These are phyloP conservation scores for Pseudogymnoascus sp. DNA, from an alignment of 2,329 filamentous ascomycete genomes.

Conservation along the genomic window DNA sequence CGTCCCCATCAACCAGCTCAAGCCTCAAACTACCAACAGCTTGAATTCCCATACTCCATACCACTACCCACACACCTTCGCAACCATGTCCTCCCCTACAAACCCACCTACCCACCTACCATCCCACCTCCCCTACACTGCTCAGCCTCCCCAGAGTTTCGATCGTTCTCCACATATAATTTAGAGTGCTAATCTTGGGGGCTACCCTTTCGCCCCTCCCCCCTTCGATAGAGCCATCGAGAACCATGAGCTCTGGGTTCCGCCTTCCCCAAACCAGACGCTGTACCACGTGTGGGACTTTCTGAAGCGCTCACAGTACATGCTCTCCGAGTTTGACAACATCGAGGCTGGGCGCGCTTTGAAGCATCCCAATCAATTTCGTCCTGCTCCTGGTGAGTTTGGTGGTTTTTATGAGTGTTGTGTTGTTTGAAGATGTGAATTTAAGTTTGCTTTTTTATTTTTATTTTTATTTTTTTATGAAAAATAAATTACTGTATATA, in stretches of 20 bases:
- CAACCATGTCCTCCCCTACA: not conserved
- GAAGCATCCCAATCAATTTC: slow-evolving; percentile 31
- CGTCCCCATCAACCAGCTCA: not conserved
- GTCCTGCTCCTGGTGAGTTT: slow-evolving; percentile 12
- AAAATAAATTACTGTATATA: not conserved
- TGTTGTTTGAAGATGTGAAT: not conserved
- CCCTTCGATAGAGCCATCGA: slow-evolving; percentile 14
- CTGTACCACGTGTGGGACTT: slow-evolving; percentile 37
- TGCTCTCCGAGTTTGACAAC: slow-evolving; percentile 35
- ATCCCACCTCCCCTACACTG: not conserved
- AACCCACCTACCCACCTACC: not conserved
- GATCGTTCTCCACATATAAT: slow-evolving; percentile 1
- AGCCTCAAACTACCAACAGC: not conserved
- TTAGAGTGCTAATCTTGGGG: not conserved
- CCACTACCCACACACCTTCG: not conserved
- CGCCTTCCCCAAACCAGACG: slow-evolving; percentile 24
- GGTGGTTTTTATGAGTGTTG: not conserved
- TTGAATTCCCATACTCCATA: not conserved
- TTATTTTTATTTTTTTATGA: too few species aligned
- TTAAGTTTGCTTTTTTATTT: not conserved
- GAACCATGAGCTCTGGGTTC: slow-evolving; percentile 16
- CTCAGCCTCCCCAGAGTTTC: slow-evolving; percentile 1
- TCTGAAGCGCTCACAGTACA: slow-evolving; percentile 34
- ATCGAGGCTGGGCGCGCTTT: slow-evolving; percentile 29
- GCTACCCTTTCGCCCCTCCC: too few species aligned